Conservation (phyloP, 495 filamentous ascomycete species). For the Cetradonia linearis region DNA sequence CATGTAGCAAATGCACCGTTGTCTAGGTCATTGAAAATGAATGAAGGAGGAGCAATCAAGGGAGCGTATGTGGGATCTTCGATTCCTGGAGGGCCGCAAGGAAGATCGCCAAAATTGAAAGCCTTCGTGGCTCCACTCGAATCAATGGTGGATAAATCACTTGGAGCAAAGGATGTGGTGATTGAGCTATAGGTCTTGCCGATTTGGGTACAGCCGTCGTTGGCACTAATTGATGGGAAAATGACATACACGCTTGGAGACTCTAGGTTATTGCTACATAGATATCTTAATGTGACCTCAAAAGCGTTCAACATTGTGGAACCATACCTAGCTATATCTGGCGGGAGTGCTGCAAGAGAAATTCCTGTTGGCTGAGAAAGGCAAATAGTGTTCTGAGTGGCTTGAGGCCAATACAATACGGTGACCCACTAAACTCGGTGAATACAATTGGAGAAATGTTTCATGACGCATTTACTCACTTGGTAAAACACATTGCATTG, state of each 20-base stretch:
- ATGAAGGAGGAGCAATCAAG: conserved; percentile 11
- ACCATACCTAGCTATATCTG: background rate
- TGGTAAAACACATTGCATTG: conserved; percentile 13
- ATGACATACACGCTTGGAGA: conserved; percentile 13
- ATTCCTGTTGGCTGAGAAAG: background rate
- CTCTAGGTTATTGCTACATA: background rate
- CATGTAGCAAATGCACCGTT: conserved; percentile 5
- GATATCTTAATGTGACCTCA: background rate
- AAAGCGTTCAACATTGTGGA: background rate
- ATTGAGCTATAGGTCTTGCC: background rate
- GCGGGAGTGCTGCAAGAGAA: background rate
- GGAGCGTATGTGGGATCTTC: conserved; percentile 11
- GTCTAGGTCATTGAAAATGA: conserved; percentile 10
- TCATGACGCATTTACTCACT: background rate
- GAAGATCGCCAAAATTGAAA: conserved; percentile 20
- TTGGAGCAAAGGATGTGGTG: conserved; percentile 14
- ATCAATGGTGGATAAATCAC: conserved; percentile 12
- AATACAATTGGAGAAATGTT: background rate
- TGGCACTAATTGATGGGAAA: conserved; percentile 6
- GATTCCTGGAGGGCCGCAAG: conserved; percentile 13
- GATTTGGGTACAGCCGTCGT: conserved; percentile 5
- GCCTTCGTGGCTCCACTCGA: conserved; percentile 3
- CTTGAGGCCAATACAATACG: conserved; percentile 8
- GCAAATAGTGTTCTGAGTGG: conserved; percentile 5
- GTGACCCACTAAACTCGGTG: background rate